Conservation (phyloP, 257 asterid species). For the Rubia yunnanensis region DNA sequence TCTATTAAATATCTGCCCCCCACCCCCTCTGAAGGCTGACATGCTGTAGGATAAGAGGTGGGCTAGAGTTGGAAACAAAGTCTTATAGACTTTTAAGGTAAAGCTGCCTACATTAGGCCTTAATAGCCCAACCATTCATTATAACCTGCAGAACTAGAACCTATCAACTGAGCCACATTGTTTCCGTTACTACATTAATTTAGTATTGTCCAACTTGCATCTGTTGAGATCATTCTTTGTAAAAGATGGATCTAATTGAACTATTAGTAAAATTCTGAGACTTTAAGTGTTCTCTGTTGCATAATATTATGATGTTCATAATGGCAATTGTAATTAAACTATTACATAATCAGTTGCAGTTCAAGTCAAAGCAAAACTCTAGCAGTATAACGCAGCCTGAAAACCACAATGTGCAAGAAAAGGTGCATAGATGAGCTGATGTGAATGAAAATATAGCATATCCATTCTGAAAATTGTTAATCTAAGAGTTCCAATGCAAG, state of each 20-base stretch:
- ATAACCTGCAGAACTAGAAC: no score
- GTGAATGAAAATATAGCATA: background rate
- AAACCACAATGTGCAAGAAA: background rate
- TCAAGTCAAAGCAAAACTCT: background rate
- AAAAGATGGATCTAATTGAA: background rate
- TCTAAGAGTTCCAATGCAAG: background rate
- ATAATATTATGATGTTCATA: background rate
- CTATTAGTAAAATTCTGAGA: background rate
- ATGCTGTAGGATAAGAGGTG: no score
- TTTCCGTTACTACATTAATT: background rate
- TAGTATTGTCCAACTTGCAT: background rate
- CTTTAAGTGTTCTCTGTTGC: background rate
- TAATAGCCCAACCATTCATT: background rate
- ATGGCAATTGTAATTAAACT: background rate
- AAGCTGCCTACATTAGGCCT: background rate
- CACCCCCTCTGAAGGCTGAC: background rate
- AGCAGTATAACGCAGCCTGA: background rate
- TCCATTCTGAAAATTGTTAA: background rate
- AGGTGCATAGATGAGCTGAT: background rate
- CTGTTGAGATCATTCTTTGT: background rate
- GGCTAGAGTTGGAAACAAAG: background rate
- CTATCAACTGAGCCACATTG: background rate
- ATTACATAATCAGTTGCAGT: background rate
- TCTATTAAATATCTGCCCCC: background rate
- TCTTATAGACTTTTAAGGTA: background rate